Evolutionary conservation across 2,329 filamentous ascomycete species (phyloP), one percentile per base, ranked within the genome.

Genomic region (Calycina herbarum): DNA sequence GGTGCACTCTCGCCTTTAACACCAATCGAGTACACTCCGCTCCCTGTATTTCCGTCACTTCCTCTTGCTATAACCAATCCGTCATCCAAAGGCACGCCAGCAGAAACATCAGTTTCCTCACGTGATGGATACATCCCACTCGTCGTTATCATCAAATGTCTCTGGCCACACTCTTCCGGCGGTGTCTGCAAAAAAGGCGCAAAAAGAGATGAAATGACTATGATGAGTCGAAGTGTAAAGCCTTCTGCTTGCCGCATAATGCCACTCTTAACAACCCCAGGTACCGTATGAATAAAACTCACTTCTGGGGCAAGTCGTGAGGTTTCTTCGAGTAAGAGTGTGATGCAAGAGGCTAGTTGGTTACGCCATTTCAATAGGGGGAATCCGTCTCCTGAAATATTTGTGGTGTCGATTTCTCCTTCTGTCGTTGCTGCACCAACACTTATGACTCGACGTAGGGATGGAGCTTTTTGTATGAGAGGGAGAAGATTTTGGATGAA

Each of bases 401-500:
- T 71, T 7, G 61, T 64, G 3, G 64, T 15, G 29, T 72, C 67
- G 10, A 73, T 17, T 2, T 63, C 59, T 0, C 70, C 70, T 67
- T 73, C 71, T 1, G 63, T 24, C 5, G 59, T 54, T 11, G 67
- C 70, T 29, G 63, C 67, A 11, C 31, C 66, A 4, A 73, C 65
- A 48, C 77, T 81, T 45, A 88, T 79, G 20, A 87, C 83, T 11
- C 85, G 82, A 0, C 82, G 80, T 11, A 69, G 67, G 6, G 84
- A 74, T 1, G 74, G 66, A 0, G 78, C 68, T 0, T 82, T 80
- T 42, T 66, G 60, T 1, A 89, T 77, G 0, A 83, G 78, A 0
- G 86, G 86, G 11, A 89, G 80, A 0, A 90, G 80, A 61, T 86
- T 85, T 60, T 79, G 64, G 17, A 83, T 78, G 71, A 88, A 84